Conservation (phyloP, 169 alveolate genomes). For the Cryptosporidium tyzzeri region DNA sequence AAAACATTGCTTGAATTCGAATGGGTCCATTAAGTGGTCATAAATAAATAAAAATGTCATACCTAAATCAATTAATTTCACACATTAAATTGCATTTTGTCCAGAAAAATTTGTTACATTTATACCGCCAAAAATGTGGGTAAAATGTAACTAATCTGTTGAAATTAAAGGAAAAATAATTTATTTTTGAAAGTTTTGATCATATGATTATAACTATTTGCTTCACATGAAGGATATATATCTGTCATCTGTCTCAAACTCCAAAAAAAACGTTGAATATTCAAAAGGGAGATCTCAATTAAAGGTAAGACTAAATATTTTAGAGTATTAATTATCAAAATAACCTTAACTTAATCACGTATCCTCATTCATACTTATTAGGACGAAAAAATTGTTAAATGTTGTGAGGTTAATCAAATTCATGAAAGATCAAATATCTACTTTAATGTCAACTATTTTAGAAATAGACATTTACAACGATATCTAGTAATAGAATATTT, state of each 20-base stretch:
- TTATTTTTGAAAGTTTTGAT: not conserved
- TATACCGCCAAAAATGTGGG: not conserved
- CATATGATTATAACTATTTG: not conserved
- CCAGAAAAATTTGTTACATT: not conserved
- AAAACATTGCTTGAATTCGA: slow-evolving; percentile 29
- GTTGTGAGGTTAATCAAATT: not conserved
- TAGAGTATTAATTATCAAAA: not conserved
- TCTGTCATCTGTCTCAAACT: not conserved
- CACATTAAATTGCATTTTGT: not conserved
- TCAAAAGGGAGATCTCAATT: too few species aligned
- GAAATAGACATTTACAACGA: slow-evolving; percentile 21
- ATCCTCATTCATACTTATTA: not conserved
- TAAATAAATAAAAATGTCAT: slow-evolving; percentile 46
- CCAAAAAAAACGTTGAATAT: too few species aligned
- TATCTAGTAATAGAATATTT: slow-evolving; percentile 16
- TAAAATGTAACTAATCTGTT: not conserved
- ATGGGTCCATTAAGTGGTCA: slow-evolving; percentile 69
- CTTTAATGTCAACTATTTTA: not conserved
- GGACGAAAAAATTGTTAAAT: not conserved
- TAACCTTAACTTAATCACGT: not conserved
- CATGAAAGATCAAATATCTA: not conserved
- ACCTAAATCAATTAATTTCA: not conserved
- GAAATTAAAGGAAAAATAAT: not conserved
- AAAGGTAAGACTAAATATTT: not conserved
- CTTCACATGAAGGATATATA: not conserved